A percentile compares a stretch with the other conserved stretches of the same genome.
phyloP scores from a whole-genome alignment of 352 stramenopile genomes.

The Phytophthora idaei region DNA sequence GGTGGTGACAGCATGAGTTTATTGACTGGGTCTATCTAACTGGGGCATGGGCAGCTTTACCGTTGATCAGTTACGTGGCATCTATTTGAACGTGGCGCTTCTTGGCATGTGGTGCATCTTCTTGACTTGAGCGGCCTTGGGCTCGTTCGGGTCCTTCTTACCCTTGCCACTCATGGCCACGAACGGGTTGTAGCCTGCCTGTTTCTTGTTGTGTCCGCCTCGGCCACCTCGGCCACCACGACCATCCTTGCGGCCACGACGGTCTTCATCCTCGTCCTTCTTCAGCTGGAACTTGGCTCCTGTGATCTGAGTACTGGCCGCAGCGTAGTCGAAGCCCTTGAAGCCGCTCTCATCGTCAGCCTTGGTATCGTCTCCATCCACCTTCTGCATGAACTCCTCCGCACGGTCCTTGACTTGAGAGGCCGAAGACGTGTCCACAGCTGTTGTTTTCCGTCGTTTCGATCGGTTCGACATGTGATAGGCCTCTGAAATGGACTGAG shows the following conservation, averaged over 20 bases:
- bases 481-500: constrained; percentile 77
- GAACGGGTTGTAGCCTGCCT: constrained; percentile 78
- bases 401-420: constrained; percentile 46
- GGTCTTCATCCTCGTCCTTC: constrained; percentile 30
- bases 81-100: constrained; percentile 86
- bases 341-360: constrained; percentile 26
- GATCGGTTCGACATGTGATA: constrained; percentile 73
- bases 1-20: constrained; percentile 12
- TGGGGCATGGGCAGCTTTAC: constrained; percentile 1
- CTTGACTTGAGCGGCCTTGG: constrained; percentile 54
- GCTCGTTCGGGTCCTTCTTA: constrained; percentile 34
- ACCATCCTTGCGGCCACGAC: constrained; percentile 15
- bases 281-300: constrained; percentile 60
- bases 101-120: constrained; percentile 86
- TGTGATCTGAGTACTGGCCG: constrained; percentile 47
- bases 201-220: constrained; percentile 37
- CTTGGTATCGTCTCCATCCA: constrained; percentile 21
- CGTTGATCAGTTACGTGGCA: constrained; percentile 1
- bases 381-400: constrained; percentile 59
- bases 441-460: constrained; percentile 64
- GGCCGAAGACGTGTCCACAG: constrained; percentile 35
- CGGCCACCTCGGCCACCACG: constrained; percentile 14
- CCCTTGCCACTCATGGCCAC: constrained; percentile 55
- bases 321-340: constrained; percentile 64
- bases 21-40: constrained; percentile 20